Percentiles rank a stretch among this genome's conserved stretches.
These are phyloP conservation scores for Coprinopsis cinerea DNA, from an alignment of 768 basidiomycete species.

Conservation along the genomic window DNA sequence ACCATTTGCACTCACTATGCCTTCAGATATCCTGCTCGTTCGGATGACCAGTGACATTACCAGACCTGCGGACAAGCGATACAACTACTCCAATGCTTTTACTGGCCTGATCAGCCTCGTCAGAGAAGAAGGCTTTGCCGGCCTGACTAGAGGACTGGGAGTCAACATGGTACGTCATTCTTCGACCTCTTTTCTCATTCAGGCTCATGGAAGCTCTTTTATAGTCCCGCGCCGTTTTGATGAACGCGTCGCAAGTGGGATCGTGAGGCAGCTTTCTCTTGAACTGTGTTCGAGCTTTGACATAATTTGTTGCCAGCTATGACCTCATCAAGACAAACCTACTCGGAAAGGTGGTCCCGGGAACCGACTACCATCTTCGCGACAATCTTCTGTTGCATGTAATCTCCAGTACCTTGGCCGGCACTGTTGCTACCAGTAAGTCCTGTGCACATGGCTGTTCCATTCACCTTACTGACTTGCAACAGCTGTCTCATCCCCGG, in stretches of 20 bases:
- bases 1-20: not conserved
- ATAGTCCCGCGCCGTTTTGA: slow-evolving; percentile 52
- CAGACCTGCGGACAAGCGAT: slow-evolving; percentile 66
- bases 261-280: no score
- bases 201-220: slow-evolving; percentile 8
- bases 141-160: slow-evolving; percentile 67
- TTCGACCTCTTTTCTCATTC: not conserved
- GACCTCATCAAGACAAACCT: slow-evolving; percentile 68
- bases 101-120: slow-evolving; percentile 63
- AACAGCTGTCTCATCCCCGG: slow-evolving; percentile 72
- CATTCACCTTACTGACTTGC: slow-evolving; percentile 10
- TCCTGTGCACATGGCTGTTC: slow-evolving; percentile 9
- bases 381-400: slow-evolving; percentile 67
- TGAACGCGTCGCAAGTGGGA: slow-evolving; percentile 82
- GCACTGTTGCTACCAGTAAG: slow-evolving; percentile 74
- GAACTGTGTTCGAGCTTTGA: not conserved
- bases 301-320: slow-evolving; percentile 41
- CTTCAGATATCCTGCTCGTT: slow-evolving; percentile 67
- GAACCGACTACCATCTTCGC: slow-evolving; percentile 53
- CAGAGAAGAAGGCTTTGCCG: slow-evolving; percentile 62
- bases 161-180: slow-evolving; percentile 60
- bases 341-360: slow-evolving; percentile 44
- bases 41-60: slow-evolving; percentile 87
- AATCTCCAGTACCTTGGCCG: slow-evolving; percentile 61
- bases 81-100: slow-evolving; percentile 76